These are phyloP conservation scores for Senna tora DNA, from an alignment of 306 rosid species.

Conservation along the genomic window DNA sequence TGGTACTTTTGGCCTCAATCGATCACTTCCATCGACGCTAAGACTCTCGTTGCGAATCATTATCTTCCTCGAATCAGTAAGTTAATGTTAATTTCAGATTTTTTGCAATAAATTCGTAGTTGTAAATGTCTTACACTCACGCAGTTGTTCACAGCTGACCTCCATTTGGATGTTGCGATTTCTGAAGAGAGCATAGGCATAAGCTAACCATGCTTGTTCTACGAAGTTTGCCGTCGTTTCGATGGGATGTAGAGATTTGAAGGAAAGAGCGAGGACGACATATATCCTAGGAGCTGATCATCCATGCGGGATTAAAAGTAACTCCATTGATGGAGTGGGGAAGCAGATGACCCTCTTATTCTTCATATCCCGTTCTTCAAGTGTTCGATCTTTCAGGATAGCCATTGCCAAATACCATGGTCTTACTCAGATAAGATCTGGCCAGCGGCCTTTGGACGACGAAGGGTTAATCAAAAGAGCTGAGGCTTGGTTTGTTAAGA, in stretches of 20 bases:
- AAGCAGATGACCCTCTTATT: constrained; percentile 65
- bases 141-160: constrained; percentile 47
- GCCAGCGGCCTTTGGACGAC: constrained; percentile 41
- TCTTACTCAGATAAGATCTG: constrained; percentile 48
- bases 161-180: not conserved
- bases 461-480: constrained; percentile 52
- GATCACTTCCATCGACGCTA: not conserved
- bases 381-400: constrained; percentile 58
- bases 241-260: constrained; percentile 45
- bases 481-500: constrained; percentile 78
- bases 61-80: not conserved
- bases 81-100: not conserved
- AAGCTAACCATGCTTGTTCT: constrained; percentile 33
- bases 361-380: constrained; percentile 51
- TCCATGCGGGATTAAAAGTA: constrained; percentile 37
- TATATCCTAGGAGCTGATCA: constrained; percentile 10
- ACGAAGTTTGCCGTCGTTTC: constrained; percentile 46
- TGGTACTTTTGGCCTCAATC: too few relatives aligned
- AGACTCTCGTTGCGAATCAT: not conserved
- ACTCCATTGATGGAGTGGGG: constrained; percentile 46
- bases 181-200: not conserved
- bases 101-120: not conserved
- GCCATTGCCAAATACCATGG: constrained; percentile 47
- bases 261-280: constrained; percentile 14
- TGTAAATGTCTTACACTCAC: constrained; percentile 29